phyloP scores from a whole-genome alignment of 2,329 filamentous ascomycete species.

The Zymoseptoria ardabiliae region DNA sequence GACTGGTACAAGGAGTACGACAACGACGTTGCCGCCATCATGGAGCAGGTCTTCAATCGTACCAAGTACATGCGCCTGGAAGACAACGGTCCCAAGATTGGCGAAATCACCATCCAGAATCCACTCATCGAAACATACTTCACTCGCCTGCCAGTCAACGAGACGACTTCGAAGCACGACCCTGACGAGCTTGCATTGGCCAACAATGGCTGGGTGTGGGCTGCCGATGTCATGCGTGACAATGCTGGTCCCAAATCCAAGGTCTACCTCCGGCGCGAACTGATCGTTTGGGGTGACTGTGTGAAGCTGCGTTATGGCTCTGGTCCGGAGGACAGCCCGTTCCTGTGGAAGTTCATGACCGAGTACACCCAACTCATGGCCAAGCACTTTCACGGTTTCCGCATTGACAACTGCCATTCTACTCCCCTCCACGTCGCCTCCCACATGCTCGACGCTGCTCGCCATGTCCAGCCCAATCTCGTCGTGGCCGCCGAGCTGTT shows the following conservation, averaged over 20 bases:
- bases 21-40: conserved; percentile 68
- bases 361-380: conserved; percentile 87
- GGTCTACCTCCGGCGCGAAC: conserved; percentile 90
- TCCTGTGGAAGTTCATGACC: conserved; percentile 92
- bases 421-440: conserved; percentile 92
- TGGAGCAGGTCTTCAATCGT: conserved; percentile 87
- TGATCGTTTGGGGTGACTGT: conserved; percentile 98
- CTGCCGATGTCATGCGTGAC: conserved; percentile 86
- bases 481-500: conserved; percentile 95
- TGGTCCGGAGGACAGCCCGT: conserved; percentile 77
- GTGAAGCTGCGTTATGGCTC: conserved; percentile 90
- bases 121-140: conserved; percentile 94
- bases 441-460: conserved; percentile 89
- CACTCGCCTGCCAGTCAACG: conserved; percentile 75
- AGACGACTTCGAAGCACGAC: conserved; percentile 67
- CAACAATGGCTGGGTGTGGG: conserved; percentile 99
- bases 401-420: conserved; percentile 97
- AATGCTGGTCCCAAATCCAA: conserved; percentile 84
- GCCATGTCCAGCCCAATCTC: conserved; percentile 75
- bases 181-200: conserved; percentile 71
- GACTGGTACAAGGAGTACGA: conserved; percentile 91
- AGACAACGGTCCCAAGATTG: conserved; percentile 78
- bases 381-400: conserved; percentile 89
- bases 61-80: conserved; percentile 95
- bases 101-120: conserved; percentile 66